Evolutionary conservation across 805 yeast species (phyloP).

Genomic region (Saccharomyces eubayanus): DNA sequence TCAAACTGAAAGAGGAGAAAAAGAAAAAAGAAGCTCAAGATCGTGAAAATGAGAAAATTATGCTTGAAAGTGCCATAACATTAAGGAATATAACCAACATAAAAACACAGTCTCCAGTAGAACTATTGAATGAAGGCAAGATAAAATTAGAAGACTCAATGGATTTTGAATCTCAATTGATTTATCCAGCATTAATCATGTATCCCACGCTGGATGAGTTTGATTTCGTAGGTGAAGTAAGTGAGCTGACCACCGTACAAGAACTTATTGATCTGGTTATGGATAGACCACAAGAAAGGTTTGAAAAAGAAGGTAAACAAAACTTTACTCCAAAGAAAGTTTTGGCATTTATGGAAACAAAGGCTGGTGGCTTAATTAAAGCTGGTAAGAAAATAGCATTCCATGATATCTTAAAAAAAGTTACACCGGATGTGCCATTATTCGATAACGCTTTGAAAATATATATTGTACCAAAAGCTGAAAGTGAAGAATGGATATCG

Average conservation of each 20-base stretch:
- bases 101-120: constrained; percentile 46
- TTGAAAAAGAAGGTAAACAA: constrained; percentile 47
- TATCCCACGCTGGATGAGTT: constrained; percentile 82
- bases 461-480: constrained; percentile 70
- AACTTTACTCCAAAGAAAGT: constrained; percentile 53
- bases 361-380: constrained; percentile 74
- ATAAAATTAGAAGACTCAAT: constrained; percentile 52
- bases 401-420: constrained; percentile 53
- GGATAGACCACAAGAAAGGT: constrained; percentile 64
- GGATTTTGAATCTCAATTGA: constrained; percentile 68
- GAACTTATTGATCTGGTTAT: constrained; percentile 55
- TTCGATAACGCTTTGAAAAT: constrained; percentile 66
- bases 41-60: constrained; percentile 35
- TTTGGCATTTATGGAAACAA: constrained; percentile 75
- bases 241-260: constrained; percentile 60
- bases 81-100: constrained; percentile 49
- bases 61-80: constrained; percentile 50
- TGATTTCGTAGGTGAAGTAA: constrained; percentile 67
- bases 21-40: constrained; percentile 18
- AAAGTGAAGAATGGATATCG: constrained; percentile 55
- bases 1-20: constrained; percentile 25
- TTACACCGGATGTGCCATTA: constrained; percentile 60
- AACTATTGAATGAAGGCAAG: constrained; percentile 44
- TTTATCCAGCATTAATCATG: constrained; percentile 71
- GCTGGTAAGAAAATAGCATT: constrained; percentile 70